A percentile compares a stretch with the other conserved stretches of the same genome.
phyloP scores from a whole-genome alignment of 108 stramenopile species.

The Nitzschia putrida region DNA sequence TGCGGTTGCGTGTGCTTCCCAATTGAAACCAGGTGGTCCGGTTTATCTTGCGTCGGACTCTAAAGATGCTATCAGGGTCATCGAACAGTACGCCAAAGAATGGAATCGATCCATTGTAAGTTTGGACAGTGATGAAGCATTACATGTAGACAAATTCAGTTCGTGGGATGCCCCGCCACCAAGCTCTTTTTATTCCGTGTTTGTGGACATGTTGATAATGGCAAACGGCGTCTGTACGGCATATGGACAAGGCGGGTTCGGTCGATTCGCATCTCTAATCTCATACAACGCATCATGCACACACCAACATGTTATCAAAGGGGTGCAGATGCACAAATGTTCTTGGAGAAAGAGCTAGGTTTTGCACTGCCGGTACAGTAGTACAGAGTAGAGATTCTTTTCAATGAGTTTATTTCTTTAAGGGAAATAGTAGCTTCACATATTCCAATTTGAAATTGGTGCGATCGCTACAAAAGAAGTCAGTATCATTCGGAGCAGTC shows the following conservation, averaged over 20 bases:
- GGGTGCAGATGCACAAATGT: background rate
- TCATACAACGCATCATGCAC: constrained; percentile 37
- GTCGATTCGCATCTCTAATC: constrained; percentile 31
- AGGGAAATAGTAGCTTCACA: no score
- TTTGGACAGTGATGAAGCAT: constrained; percentile 21
- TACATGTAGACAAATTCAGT: constrained; percentile 12
- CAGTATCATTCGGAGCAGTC: no score
- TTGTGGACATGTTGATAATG: constrained; percentile 51
- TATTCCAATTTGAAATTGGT: no score
- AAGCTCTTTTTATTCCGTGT: constrained; percentile 37
- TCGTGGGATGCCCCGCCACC: constrained; percentile 6
- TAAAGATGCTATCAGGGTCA: constrained; percentile 11
- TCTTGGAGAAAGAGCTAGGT: background rate
- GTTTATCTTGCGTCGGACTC: constrained; percentile 53
- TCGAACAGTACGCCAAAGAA: constrained; percentile 6
- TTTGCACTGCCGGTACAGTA: no score
- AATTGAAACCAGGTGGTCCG: constrained; percentile 6
- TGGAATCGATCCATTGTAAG: background rate
- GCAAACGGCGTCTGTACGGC: constrained; percentile 26
- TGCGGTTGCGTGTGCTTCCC: constrained; percentile 40
- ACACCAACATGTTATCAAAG: constrained; percentile 1
- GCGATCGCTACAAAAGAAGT: no score
- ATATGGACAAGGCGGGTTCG: constrained; percentile 41
- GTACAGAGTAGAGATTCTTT: no score
- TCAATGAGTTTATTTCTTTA: no score